Evolutionary conservation across 331 rosid genomes (phyloP), one percentile per base, ranked within the genome.

Genomic region (Malus hybrid): DNA sequence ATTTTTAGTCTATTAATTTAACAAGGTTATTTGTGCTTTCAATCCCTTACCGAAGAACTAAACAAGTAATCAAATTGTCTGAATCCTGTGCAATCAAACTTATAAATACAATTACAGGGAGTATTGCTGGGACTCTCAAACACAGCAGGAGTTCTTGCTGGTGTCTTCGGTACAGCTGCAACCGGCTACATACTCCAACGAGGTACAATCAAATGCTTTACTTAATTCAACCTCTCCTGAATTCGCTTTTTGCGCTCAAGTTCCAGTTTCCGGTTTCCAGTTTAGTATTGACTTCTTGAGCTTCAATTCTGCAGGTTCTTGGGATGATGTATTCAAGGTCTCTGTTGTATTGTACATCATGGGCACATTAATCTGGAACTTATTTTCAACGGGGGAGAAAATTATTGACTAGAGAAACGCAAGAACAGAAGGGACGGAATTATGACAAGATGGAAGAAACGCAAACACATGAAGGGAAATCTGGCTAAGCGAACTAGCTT

Each of bases 91-190:
- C 20, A 50, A 46, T 72, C 52, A 46, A 61, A 74, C 29, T 63
- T 20, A 66, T 69, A 44, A 44, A 58, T 74, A 62, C 63, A 70
- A 87, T 73, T 61, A 66, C 85, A 93, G 98, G 98, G 98, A 75
- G 97, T 93, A 30, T 60, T 93, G 80, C 75, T 93, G 70, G 98
- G 98, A 75, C 82, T 93, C 24, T 93, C 98, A 50, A 93, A 93
- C 83, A 89, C 98, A 0, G 98, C 97, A 24, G 98, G 98, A 74
- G 98, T 93, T 71, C 92, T 93, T 53, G 98, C 98, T 5, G 98
- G 98, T 80, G 97, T 93, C 77, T 91, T 93, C 24, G 98, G 98
- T 65, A 93, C 98, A 11, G 97, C 96, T 71, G 98, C 96, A 65
- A 93, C 98, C 1, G 98, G 98, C 50, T 89, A 86, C 89, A 93